A percentile compares a stretch with the other conserved stretches of the same genome.
phyloP scores from a whole-genome alignment of 1,139 yeast species.

The Suhomyces coccinellae region DNA sequence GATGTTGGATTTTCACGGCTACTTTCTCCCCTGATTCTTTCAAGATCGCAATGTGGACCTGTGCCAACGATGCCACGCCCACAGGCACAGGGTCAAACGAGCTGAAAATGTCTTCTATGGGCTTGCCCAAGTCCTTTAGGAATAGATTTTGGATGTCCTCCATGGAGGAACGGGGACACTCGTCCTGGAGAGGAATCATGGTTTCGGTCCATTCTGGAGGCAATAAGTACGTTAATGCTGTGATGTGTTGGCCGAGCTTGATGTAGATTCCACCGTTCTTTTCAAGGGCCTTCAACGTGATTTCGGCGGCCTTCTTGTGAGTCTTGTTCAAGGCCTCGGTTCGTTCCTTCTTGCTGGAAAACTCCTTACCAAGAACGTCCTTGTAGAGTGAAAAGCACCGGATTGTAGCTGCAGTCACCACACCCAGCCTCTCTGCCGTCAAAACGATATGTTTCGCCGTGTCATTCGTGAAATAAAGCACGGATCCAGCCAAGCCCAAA shows the following conservation, averaged over 20 bases:
- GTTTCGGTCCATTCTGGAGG: conserved; percentile 96
- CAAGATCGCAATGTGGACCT: conserved; percentile 80
- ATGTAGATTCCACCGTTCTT: conserved; percentile 90
- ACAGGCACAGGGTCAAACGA: conserved; percentile 74
- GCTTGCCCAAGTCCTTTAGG: conserved; percentile 59
- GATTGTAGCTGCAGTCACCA: conserved; percentile 62
- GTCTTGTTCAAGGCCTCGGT: conserved; percentile 52
- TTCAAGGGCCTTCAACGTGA: conserved; percentile 78
- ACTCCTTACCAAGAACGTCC: conserved; percentile 50
- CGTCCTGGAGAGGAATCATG: conserved; percentile 89
- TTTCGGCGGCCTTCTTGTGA: conserved; percentile 74
- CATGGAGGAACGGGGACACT: conserved; percentile 78
- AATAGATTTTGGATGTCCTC: conserved; percentile 72
- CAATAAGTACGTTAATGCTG: conserved; percentile 86
- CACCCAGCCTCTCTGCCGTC: conserved; percentile 57
- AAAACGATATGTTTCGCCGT: conserved; percentile 32
- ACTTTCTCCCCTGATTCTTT: conserved; percentile 65
- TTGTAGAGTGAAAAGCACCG: conserved; percentile 68
- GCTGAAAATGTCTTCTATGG: conserved; percentile 63
- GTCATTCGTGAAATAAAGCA: conserved; percentile 38
- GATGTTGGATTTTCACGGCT: conserved; percentile 95
- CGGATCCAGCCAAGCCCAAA: conserved; percentile 31
- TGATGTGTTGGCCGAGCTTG: conserved; percentile 90
- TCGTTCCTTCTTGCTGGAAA: conserved; percentile 50
- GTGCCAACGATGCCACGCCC: conserved; percentile 96